Conservation (phyloP, 805 yeast genomes). For the Pichia ethanolica region DNA sequence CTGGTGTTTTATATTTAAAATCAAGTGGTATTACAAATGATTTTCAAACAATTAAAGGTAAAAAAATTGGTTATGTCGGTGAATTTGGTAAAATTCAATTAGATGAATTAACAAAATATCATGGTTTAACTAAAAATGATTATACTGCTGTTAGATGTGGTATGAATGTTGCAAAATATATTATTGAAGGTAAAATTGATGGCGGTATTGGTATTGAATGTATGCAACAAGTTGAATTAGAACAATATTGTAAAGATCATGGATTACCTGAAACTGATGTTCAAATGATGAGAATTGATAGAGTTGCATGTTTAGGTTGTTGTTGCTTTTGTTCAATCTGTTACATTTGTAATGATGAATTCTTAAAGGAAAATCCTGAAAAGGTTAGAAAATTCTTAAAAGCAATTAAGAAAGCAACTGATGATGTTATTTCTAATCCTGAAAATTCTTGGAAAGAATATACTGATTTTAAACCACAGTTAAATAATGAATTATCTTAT, state of each 20-base stretch:
- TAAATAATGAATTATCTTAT: slow-evolving; percentile 32
- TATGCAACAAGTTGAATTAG: slow-evolving; percentile 52
- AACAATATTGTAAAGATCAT: slow-evolving; percentile 37
- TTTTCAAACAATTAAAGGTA: slow-evolving; percentile 45
- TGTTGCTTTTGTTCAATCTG: slow-evolving; percentile 53
- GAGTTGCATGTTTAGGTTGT: slow-evolving; percentile 49
- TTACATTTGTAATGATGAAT: slow-evolving; percentile 45
- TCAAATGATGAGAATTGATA: slow-evolving; percentile 49
- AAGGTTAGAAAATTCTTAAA: slow-evolving; percentile 37
- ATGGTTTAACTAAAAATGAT: slow-evolving; percentile 48
- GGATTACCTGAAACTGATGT: slow-evolving; percentile 41
- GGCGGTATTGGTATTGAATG: slow-evolving; percentile 56
- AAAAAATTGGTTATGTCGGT: slow-evolving; percentile 49
- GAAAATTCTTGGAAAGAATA: slow-evolving; percentile 40
- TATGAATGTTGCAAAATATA: slow-evolving; percentile 51
- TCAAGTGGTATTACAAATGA: slow-evolving; percentile 45
- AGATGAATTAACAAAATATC: slow-evolving; percentile 48
- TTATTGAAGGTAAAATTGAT: slow-evolving; percentile 47
- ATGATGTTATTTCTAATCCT: slow-evolving; percentile 38
- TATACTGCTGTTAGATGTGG: slow-evolving; percentile 54
- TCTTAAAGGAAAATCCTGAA: slow-evolving; percentile 39
- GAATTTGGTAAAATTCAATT: slow-evolving; percentile 54
- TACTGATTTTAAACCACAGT: slow-evolving; percentile 39
- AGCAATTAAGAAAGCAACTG: slow-evolving; percentile 46
- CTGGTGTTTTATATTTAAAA: slow-evolving; percentile 45